Percentiles rank a stretch among this genome's conserved stretches.
These are phyloP conservation scores for Trichosporon sp. DNA, from an alignment of 1,284 basidiomycete species.

Conservation along the genomic window DNA sequence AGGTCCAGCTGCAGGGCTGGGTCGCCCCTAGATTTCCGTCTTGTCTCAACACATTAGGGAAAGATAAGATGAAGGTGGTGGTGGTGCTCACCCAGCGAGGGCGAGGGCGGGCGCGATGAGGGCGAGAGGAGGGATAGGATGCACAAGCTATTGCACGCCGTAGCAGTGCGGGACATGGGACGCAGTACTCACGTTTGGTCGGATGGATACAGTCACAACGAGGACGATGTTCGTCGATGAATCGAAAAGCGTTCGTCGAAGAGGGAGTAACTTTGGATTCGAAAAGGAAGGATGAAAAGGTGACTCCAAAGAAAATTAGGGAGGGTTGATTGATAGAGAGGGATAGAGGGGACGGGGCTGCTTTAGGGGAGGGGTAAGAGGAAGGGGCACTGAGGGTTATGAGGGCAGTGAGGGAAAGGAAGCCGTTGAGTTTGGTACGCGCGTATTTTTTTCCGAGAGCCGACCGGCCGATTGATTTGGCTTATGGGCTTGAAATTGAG, in stretches of 20 bases:
- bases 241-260: conserved; percentile 2
- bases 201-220: conserved; percentile 15
- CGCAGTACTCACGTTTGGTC: conserved; percentile 16
- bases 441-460: conserved; percentile 20
- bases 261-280: background rate
- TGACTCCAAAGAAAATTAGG: conserved; percentile 18
- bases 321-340: conserved; percentile 15
- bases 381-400: conserved; percentile 14
- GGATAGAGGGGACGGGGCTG: conserved; percentile 13
- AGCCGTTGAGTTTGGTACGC: conserved; percentile 16
- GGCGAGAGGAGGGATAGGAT: background rate
- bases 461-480: conserved; percentile 16
- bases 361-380: conserved; percentile 15
- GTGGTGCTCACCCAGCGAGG: background rate
- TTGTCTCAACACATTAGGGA: conserved; percentile 35
- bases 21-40: conserved; percentile 34
- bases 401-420: conserved; percentile 4
- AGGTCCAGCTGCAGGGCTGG: conserved; percentile 33
- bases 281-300: conserved; percentile 20
- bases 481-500: conserved; percentile 15
- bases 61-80: conserved; percentile 30
- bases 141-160: background rate
- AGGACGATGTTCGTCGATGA: background rate
- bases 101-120: conserved; percentile 1
- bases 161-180: background rate